Percentiles rank a stretch among this genome's conserved stretches.
phyloP scores from a whole-genome alignment of 1,284 basidiomycete genomes.

The Sporisorium exsertum region DNA sequence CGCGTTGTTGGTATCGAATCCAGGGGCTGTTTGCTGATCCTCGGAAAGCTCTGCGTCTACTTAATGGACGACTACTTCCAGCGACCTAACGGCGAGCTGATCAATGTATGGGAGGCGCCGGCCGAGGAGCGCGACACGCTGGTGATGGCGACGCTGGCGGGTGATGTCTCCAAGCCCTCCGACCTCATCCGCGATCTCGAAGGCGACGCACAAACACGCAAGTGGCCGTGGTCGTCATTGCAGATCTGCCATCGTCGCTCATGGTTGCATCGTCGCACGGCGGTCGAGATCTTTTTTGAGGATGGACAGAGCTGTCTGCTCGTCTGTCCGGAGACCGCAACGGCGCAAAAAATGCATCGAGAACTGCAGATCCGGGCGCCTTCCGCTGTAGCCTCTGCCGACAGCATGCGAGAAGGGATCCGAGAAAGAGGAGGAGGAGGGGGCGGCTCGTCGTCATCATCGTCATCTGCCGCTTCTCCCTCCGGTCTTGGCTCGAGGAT shows the following conservation, averaged over 20 bases:
- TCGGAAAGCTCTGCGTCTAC: slow-evolving; percentile 86
- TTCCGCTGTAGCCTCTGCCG: slow-evolving; percentile 52
- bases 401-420: slow-evolving; percentile 47
- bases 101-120: slow-evolving; percentile 87
- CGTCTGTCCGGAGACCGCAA: slow-evolving; percentile 57
- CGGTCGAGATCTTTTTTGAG: slow-evolving; percentile 68
- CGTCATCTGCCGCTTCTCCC: slow-evolving; percentile 11
- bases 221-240: slow-evolving; percentile 60
- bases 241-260: slow-evolving; percentile 44
- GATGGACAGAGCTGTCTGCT: slow-evolving; percentile 68
- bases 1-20: slow-evolving; percentile 62
- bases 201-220: slow-evolving; percentile 43
- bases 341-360: slow-evolving; percentile 47
- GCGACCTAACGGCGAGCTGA: slow-evolving; percentile 85
- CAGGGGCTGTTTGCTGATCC: slow-evolving; percentile 85
- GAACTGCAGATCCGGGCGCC: slow-evolving; percentile 54
- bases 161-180: slow-evolving; percentile 42
- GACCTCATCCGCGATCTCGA: slow-evolving; percentile 69
- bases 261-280: slow-evolving; percentile 63
- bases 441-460: slow-evolving; percentile 5
- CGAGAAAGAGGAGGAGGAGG: slow-evolving; percentile 28
- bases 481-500: slow-evolving; percentile 49
- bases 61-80: slow-evolving; percentile 93
- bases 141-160: slow-evolving; percentile 79
- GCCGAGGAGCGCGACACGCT: slow-evolving; percentile 74